A percentile compares a stretch with the other conserved stretches of the same genome.
These are phyloP conservation scores for Catunica adiposa DNA, from an alignment of 2,329 filamentous ascomycete species.

Conservation along the genomic window DNA sequence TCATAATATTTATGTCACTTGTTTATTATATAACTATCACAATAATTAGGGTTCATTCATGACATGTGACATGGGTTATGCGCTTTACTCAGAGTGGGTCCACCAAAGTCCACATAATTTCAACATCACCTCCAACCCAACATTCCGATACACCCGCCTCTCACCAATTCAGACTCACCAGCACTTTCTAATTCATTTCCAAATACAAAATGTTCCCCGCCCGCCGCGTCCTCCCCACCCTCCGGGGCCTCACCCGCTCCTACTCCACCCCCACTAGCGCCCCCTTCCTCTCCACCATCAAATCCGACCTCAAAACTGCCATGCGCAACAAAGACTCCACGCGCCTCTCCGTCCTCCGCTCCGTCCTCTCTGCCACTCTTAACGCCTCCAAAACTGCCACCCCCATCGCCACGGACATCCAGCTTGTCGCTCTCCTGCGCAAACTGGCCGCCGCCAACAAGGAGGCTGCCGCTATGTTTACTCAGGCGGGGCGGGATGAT, in stretches of 20 bases:
- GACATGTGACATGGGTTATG: not conserved
- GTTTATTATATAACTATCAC: too few species aligned
- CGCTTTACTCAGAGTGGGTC: not conserved
- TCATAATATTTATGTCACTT: too few species aligned
- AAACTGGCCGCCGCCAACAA: slow-evolving; percentile 42
- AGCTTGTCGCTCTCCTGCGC: slow-evolving; percentile 50
- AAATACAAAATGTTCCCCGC: slow-evolving; percentile 14
- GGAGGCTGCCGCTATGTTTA: slow-evolving; percentile 48
- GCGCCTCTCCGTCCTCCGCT: slow-evolving; percentile 51
- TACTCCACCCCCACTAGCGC: slow-evolving; percentile 21
- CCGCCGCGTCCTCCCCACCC: slow-evolving; percentile 7
- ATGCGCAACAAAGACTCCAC: slow-evolving; percentile 49
- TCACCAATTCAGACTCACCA: too few species aligned
- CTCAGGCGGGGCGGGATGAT: slow-evolving; percentile 46
- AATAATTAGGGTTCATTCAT: not conserved
- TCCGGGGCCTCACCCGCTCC: not conserved
- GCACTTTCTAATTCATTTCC: not conserved
- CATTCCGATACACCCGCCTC: not conserved
- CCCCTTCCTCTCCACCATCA: slow-evolving; percentile 36
- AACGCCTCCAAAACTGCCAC: slow-evolving; percentile 58
- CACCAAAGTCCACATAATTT: not conserved
- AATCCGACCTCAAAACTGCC: slow-evolving; percentile 45
- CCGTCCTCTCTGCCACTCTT: slow-evolving; percentile 50
- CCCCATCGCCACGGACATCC: slow-evolving; percentile 54
- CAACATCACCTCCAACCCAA: not conserved